Evolutionary conservation across 108 stramenopile species (phyloP).

Genomic region (Cyclotella atomus): DNA sequence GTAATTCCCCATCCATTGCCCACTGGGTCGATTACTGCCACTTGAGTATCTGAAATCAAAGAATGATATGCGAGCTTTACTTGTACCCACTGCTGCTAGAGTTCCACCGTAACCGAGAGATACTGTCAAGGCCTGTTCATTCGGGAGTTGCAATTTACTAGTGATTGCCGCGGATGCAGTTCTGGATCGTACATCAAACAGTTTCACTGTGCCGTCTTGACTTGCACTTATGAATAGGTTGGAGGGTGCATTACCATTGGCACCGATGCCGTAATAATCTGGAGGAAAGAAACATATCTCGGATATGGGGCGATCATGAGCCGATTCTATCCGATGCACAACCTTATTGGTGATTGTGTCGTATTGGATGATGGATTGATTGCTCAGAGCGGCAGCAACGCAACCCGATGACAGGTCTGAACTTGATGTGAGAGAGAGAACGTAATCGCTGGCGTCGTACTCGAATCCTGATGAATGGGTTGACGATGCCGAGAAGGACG

Average conservation of each 20-base stretch:
- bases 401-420: conserved; percentile 10
- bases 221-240: conserved; percentile 57
- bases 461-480: conserved; percentile 25
- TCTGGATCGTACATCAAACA: conserved; percentile 67
- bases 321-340: conserved; percentile 25
- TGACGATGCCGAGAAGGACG: conserved; percentile 41
- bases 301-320: conserved; percentile 43
- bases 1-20: conserved; percentile 66
- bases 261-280: conserved; percentile 22
- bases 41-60: conserved; percentile 61
- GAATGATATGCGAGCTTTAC: conserved; percentile 74
- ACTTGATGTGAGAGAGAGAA: conserved; percentile 8
- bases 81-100: conserved; percentile 78
- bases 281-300: conserved; percentile 31
- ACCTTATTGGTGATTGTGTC: conserved; percentile 22
- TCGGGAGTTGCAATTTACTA: conserved; percentile 34
- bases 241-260: conserved; percentile 2
- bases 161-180: conserved; percentile 10
- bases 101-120: conserved; percentile 80
- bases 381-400: conserved; percentile 46
- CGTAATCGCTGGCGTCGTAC: conserved; percentile 46
- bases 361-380: conserved; percentile 39
- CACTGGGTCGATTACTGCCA: conserved; percentile 18
- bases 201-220: conserved; percentile 62
- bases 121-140: conserved; percentile 66